Evolutionary conservation across 345 rosid genomes (phyloP).

Genomic region (Brassica incana): DNA sequence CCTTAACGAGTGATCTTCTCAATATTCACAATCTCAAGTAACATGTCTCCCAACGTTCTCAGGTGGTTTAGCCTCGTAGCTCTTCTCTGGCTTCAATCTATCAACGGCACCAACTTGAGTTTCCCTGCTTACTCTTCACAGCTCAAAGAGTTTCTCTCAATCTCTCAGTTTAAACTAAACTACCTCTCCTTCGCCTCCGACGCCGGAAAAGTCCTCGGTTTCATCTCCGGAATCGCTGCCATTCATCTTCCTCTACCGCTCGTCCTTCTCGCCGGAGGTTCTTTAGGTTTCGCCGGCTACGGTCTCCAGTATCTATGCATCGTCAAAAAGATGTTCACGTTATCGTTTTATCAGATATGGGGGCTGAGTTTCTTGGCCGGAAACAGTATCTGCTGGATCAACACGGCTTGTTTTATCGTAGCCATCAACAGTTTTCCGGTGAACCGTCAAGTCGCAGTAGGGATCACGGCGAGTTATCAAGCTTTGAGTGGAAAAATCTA

Average conservation of each 20-base stretch:
- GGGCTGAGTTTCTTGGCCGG: constrained; percentile 72
- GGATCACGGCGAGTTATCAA: constrained; percentile 71
- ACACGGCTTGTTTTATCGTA: constrained; percentile 71
- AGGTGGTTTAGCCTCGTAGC: constrained; percentile 81
- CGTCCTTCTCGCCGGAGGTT: constrained; percentile 69
- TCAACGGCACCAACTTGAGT: constrained; percentile 75
- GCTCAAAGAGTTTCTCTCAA: constrained; percentile 66
- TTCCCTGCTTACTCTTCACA: constrained; percentile 93
- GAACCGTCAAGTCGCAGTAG: constrained; percentile 64
- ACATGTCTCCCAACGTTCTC: constrained; percentile 46
- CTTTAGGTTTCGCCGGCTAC: constrained; percentile 67
- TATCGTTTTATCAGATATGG: constrained; percentile 59
- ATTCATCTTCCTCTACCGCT: constrained; percentile 67
- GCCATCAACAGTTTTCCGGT: constrained; percentile 53
- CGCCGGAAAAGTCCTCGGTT: constrained; percentile 87
- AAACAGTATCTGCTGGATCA: constrained; percentile 96
- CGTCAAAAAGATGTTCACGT: constrained; percentile 41
- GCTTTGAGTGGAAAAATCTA: constrained; percentile 82
- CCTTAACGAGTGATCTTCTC: neutral
- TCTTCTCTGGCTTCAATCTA: constrained; percentile 75
- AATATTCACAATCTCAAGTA: constrained; percentile 15
- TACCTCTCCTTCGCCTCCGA: constrained; percentile 90
- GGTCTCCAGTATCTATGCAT: constrained; percentile 79
- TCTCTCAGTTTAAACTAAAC: constrained; percentile 81
- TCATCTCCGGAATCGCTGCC: constrained; percentile 81